Evolutionary conservation across 257 asterid species (phyloP), one percentile per base, ranked within the genome.

Genomic region (Fraxinus anomala): DNA sequence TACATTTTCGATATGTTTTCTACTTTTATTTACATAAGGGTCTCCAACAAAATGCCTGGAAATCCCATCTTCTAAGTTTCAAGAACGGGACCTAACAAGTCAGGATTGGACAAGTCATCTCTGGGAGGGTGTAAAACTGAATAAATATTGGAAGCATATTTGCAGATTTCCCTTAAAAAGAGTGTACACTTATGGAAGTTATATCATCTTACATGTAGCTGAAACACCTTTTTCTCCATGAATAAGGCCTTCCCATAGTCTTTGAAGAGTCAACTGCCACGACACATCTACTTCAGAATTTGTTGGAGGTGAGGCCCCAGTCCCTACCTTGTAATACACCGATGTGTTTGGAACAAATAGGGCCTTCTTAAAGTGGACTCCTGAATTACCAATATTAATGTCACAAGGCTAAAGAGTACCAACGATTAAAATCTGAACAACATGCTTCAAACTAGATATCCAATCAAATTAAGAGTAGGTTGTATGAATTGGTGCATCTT

Each of bases 261-360:
- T 88, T 87, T 91, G 99, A 80, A 93, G 97, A 73, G 89, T 87
- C 81, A 91, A 73, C 87, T 96, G 99, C 97, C 97, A 96, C 19
- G 98, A 89, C 76, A 96, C 77, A 86, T 96, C 97, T 74, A 91
- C 90, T 78, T 93, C 94, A 82, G 89, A 75, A 79, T 88, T 96
- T 63, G 85, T 71, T 36, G 87, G 80, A n/a, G 89, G 82, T 82
- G 87, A 81, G 73, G 88, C 78, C 72, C 75, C 80, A 63, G 86
- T 79, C 54, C 96, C 96, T 80, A 93, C 98, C 89, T 93, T 96
- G 92, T 93, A 83, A 87, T 91, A 92, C 72, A 92, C 96, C 68
- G 99, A 93, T 33, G 92, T 86, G 81, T 92, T 93, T 59, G 99
- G 99, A 73, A 96, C 99, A 80, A 96, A 96, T 65, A 93, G 78